These are phyloP conservation scores for Vanilla planifolia DNA, from an alignment of 106 monocot genomes.

Conservation along the genomic window DNA sequence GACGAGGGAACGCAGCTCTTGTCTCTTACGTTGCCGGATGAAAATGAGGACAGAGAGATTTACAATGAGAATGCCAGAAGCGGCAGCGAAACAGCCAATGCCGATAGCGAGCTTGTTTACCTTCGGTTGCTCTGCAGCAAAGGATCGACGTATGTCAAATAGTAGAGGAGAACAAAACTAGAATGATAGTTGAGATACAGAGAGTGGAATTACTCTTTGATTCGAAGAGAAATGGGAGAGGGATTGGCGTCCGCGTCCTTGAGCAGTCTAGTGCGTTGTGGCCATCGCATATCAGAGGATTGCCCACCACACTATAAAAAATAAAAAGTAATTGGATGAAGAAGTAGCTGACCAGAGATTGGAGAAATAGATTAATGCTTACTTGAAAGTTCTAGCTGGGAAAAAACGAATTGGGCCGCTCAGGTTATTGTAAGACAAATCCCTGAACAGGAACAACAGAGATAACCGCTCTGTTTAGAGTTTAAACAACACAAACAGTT, in stretches of 20 bases:
- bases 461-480: not conserved
- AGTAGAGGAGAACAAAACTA: not conserved
- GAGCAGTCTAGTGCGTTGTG: slow-evolving; percentile 40
- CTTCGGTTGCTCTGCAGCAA: slow-evolving; percentile 28
- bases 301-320: slow-evolving; percentile 51
- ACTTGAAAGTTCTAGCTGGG: slow-evolving; percentile 93
- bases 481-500: not conserved
- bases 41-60: slow-evolving; percentile 31
- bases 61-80: slow-evolving; percentile 28
- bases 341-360: not conserved
- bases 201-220: slow-evolving; percentile 32
- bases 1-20: slow-evolving; percentile 37
- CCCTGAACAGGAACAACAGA: slow-evolving; percentile 32
- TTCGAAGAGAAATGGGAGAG: slow-evolving; percentile 42
- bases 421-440: slow-evolving; percentile 94
- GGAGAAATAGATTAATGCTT: slow-evolving; percentile 6
- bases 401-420: slow-evolving; percentile 77
- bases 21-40: slow-evolving; percentile 44
- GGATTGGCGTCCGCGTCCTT: slow-evolving; percentile 23
- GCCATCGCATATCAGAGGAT: slow-evolving; percentile 81
- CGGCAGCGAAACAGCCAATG: slow-evolving; percentile 40
- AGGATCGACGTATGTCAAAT: too few relatives aligned
- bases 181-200: not conserved
- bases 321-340: not conserved
- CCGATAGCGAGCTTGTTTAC: slow-evolving; percentile 61